phyloP scores from a whole-genome alignment of 805 yeast genomes.

The Candida methanosorbosa region DNA sequence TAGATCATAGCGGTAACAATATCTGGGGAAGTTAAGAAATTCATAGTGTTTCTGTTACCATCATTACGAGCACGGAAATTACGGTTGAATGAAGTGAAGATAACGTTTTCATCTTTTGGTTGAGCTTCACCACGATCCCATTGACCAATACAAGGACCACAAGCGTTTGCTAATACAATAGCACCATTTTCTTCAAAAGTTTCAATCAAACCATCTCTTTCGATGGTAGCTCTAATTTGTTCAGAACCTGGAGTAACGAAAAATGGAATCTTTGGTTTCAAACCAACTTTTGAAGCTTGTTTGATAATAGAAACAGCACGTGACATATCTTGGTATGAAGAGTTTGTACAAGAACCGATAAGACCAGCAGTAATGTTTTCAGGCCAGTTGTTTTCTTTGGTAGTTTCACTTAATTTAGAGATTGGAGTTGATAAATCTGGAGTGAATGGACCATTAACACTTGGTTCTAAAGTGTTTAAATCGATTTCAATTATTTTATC shows the following conservation, averaged over 20 bases:
- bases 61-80: conserved; percentile 97
- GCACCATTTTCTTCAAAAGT: conserved; percentile 91
- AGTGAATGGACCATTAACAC: conserved; percentile 96
- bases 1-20: conserved; percentile 92
- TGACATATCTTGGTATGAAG: conserved; percentile 97
- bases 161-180: conserved; percentile 91
- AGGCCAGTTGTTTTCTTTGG: conserved; percentile 88
- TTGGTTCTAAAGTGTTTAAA: conserved; percentile 85
- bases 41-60: conserved; percentile 96
- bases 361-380: conserved; percentile 86
- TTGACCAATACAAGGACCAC: conserved; percentile 99
- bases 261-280: conserved; percentile 85
- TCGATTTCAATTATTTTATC: conserved; percentile 91
- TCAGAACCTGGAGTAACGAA: conserved; percentile 98
- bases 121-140: conserved; percentile 90
- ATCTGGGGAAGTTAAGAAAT: conserved; percentile 96
- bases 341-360: conserved; percentile 98
- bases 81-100: conserved; percentile 96
- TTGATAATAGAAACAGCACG: conserved; percentile 88
- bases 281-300: conserved; percentile 86
- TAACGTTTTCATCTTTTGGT: conserved; percentile 92
- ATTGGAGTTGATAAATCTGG: conserved; percentile 97
- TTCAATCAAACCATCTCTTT: conserved; percentile 86
- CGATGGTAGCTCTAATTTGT: conserved; percentile 97
- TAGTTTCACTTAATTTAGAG: conserved; percentile 77